Percentiles rank a stretch among this genome's conserved stretches.
These are phyloP conservation scores for Hypoxylon subgilvum DNA, from an alignment of 495 filamentous ascomycete species.

Conservation along the genomic window DNA sequence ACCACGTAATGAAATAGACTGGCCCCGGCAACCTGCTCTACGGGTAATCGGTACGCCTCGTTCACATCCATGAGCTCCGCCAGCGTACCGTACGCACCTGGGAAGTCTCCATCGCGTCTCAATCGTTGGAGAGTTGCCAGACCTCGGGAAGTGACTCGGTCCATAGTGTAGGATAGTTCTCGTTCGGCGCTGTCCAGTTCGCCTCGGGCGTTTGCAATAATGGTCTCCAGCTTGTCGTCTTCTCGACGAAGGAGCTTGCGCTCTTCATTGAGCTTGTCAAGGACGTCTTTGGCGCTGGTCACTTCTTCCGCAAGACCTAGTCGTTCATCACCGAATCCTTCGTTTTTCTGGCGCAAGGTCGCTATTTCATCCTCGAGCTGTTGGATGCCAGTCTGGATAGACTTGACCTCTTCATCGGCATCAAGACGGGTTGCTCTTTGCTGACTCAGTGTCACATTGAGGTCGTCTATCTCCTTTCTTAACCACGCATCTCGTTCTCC, in stretches of 20 bases:
- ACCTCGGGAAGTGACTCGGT: constrained; percentile 81
- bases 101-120: constrained; percentile 74
- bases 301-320: constrained; percentile 73
- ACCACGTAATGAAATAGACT: constrained; percentile 97
- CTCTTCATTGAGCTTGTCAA: constrained; percentile 82
- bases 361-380: constrained; percentile 75
- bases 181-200: constrained; percentile 79
- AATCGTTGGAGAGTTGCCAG: constrained; percentile 80
- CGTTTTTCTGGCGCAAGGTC: constrained; percentile 72
- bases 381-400: constrained; percentile 72
- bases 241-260: constrained; percentile 91
- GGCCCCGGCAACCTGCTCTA: constrained; percentile 90
- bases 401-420: constrained; percentile 81
- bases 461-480: constrained; percentile 79
- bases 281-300: constrained; percentile 76
- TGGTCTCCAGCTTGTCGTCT: constrained; percentile 81
- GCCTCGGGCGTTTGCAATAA: constrained; percentile 72
- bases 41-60: constrained; percentile 85
- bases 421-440: constrained; percentile 82
- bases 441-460: constrained; percentile 72
- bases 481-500: constrained; percentile 86
- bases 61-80: constrained; percentile 85
- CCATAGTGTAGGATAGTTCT: constrained; percentile 83
- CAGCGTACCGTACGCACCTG: constrained; percentile 90
- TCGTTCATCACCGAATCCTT: constrained; percentile 76